These are phyloP conservation scores for Antitrichia curtipendula DNA, from an alignment of 225 moss, liverwort and hornwort species.

Conservation along the genomic window DNA sequence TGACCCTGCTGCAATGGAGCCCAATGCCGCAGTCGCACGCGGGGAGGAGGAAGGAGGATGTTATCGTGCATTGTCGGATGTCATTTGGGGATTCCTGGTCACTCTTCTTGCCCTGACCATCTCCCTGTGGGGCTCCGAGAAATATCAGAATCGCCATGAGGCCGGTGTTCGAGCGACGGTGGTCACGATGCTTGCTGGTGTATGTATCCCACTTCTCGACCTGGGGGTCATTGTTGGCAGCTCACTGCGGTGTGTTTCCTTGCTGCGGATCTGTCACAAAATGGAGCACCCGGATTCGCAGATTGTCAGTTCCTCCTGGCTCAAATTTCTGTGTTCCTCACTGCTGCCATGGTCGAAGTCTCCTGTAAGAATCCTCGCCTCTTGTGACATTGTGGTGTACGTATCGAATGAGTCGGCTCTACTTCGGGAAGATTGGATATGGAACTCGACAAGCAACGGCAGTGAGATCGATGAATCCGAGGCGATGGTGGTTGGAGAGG, in stretches of 20 bases:
- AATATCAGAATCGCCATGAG: too few relatives aligned
- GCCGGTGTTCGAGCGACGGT: too few relatives aligned
- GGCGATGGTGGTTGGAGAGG: not conserved
- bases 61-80: not conserved
- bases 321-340: not conserved
- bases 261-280: not conserved
- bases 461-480: not conserved
- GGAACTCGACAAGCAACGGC: not conserved
- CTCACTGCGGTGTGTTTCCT: not conserved
- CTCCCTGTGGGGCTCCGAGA: not conserved
- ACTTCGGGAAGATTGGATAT: not conserved
- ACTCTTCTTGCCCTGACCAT: not conserved
- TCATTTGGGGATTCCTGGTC: not conserved
- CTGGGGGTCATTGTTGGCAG: rapidly evolving
- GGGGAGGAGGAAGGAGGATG: not conserved
- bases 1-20: not conserved
- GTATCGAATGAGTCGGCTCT: not conserved
- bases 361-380: not conserved
- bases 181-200: not conserved
- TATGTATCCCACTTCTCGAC: not conserved
- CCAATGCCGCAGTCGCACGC: not conserved
- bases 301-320: not conserved
- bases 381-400: not conserved
- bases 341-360: not conserved
- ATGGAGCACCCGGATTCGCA: not conserved